A percentile compares a stretch with the other conserved stretches of the same genome.
Evolutionary conservation across 208 protist genomes (phyloP).

Genomic region (Trypanosoma caninum): DNA sequence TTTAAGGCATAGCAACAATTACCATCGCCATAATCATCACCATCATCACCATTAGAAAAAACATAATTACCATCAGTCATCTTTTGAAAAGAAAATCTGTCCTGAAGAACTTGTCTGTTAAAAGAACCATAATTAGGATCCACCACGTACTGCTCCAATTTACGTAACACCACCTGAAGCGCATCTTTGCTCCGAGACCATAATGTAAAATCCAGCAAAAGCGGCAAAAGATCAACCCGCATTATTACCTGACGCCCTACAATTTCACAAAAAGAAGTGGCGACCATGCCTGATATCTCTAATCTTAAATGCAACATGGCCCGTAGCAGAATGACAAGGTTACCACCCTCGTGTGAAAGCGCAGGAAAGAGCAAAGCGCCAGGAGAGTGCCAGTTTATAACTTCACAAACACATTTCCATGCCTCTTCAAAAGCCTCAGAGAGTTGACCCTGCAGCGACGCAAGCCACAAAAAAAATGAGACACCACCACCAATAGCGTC

Average conservation of each 20-base stretch:
- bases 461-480: slow-evolving; percentile 27
- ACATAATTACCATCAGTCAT: no score
- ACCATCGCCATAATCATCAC: neutral
- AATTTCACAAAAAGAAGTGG: slow-evolving; percentile 15
- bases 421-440: slow-evolving; percentile 20
- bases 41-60: no score
- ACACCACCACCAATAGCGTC: slow-evolving; percentile 28
- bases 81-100: slow-evolving; percentile 1
- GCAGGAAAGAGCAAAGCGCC: slow-evolving; percentile 5
- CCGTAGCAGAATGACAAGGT: slow-evolving; percentile 13
- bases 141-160: slow-evolving; percentile 13
- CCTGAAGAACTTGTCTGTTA: slow-evolving; percentile 24
- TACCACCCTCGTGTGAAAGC: slow-evolving; percentile 5
- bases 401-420: slow-evolving; percentile 18
- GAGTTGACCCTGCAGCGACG: slow-evolving; percentile 11
- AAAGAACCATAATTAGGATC: slow-evolving; percentile 23
- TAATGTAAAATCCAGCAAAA: slow-evolving; percentile 33
- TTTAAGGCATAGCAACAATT: slow-evolving; percentile 24
- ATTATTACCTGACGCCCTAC: slow-evolving; percentile 17
- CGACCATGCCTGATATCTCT: slow-evolving; percentile 13
- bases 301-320: slow-evolving; percentile 19
- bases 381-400: slow-evolving; percentile 13
- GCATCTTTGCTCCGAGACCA: slow-evolving; percentile 24
- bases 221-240: slow-evolving; percentile 22
- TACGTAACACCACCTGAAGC: slow-evolving; percentile 17